Evolutionary conservation across 1,284 basidiomycete species (phyloP), one percentile per base, ranked within the genome.

Genomic region (Anthracocystis setariae): DNA sequence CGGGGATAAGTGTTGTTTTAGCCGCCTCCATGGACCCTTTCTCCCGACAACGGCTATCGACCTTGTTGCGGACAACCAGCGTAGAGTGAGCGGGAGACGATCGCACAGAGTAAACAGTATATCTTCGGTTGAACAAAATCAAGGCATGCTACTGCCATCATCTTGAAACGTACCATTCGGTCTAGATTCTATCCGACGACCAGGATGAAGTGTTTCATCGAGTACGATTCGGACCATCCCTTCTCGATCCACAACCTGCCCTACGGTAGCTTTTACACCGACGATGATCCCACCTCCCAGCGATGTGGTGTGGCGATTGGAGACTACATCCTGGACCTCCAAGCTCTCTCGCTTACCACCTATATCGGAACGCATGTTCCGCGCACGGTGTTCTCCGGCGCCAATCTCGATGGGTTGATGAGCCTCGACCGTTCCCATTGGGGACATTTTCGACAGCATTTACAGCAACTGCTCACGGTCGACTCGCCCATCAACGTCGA

Each of bases 161-260:
- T n/a, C n/a, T n/a, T n/a, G n/a, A n/a, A n/a, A n/a, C n/a, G n/a
- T n/a, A n/a, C n/a, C n/a, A n/a, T n/a, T n/a, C n/a, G n/a, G n/a
- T n/a, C n/a, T n/a, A n/a, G n/a, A n/a, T n/a, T n/a, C n/a, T n/a
- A n/a, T n/a, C n/a, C n/a, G n/a, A n/a, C n/a, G 29, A 35, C 18
- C 35, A 37, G 17, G 18, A 62, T 62, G 59, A 55, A 55, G 52
- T 55, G 35, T 21, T 46, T 55, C 37, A 38, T 62, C 27, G 52
- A 55, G 27, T 65, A 65, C 25, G 12, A 45, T 3, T 10, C 17
- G 3, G 46, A 59, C 24, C 71, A 70, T n/a, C 63, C 65, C 20
- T 77, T 77, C 39, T 58, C 76, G 27, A 48, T 77, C 27, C 35
- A 58, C 47, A 77, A 77, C 46, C 44, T 77, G 20, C 74, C 74